These are phyloP conservation scores for Hanseniaspora hatyaiensis DNA, from an alignment of 805 yeast genomes.

Conservation along the genomic window DNA sequence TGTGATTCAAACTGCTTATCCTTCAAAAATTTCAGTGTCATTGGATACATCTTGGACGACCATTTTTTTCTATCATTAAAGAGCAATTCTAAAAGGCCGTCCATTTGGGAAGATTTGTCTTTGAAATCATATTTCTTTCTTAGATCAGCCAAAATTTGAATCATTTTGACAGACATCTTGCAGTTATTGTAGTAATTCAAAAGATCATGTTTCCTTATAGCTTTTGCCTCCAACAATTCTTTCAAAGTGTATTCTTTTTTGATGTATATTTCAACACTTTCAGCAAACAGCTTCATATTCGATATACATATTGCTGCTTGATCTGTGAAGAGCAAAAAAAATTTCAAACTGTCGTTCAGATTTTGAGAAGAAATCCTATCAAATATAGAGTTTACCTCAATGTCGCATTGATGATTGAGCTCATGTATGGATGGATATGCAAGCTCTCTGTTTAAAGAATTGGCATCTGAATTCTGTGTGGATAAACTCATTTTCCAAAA, in stretches of 20 bases:
- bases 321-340: conserved; percentile 9
- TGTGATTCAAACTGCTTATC: conserved; percentile 15
- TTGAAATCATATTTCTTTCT: conserved; percentile 4
- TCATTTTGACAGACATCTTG: conserved; percentile 11
- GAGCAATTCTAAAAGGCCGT: background rate
- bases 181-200: conserved; percentile 13
- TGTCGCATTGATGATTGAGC: conserved; percentile 4
- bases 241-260: conserved; percentile 3
- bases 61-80: conserved; percentile 9
- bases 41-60: conserved; percentile 6
- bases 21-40: conserved; percentile 5
- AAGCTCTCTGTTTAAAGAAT: no score
- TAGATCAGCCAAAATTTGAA: background rate
- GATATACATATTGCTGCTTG: conserved; percentile 15
- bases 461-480: no score
- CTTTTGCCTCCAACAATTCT: background rate
- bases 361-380: background rate
- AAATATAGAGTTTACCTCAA: background rate
- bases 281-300: conserved; percentile 13
- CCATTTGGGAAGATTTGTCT: background rate
- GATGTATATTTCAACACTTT: background rate
- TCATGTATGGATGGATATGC: conserved; percentile 14
- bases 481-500: no score
- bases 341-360: background rate
- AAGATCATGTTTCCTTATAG: conserved; percentile 3